Conservation (phyloP, 495 filamentous ascomycete species). For the Cryomyces antarcticus region DNA sequence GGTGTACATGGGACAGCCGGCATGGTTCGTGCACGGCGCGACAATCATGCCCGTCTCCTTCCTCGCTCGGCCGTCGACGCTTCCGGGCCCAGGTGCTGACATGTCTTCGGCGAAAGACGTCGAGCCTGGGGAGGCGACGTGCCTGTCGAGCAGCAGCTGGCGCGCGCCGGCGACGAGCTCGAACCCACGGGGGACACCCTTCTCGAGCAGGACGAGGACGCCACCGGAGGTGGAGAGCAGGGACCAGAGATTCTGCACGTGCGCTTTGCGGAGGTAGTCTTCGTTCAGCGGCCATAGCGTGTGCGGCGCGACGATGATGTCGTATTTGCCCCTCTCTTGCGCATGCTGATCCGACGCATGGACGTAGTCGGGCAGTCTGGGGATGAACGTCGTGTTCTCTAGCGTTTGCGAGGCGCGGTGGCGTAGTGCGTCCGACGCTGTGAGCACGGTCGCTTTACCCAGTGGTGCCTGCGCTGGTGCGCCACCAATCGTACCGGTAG, state of each 20-base stretch:
- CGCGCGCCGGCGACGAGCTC: constrained; percentile 77
- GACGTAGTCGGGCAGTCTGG: constrained; percentile 79
- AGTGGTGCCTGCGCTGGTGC: constrained; percentile 20
- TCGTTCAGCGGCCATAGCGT: constrained; percentile 52
- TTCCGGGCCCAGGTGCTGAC: constrained; percentile 16
- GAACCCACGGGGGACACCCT: constrained; percentile 78
- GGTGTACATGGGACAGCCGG: constrained; percentile 71
- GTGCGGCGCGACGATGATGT: constrained; percentile 80
- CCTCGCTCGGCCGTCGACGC: constrained; percentile 7
- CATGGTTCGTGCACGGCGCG: constrained; percentile 88
- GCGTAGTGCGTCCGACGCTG: constrained; percentile 45
- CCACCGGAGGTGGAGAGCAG: constrained; percentile 71
- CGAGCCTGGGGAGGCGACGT: constrained; percentile 44
- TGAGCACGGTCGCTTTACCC: constrained; percentile 40
- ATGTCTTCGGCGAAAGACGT: constrained; percentile 13
- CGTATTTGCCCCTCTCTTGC: constrained; percentile 54
- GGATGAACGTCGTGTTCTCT: constrained; percentile 79
- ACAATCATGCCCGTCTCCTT: constrained; percentile 80
- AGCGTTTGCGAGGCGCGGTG: constrained; percentile 56
- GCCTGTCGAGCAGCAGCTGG: constrained; percentile 49
- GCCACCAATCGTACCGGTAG: constrained; percentile 12
- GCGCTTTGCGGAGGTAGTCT: constrained; percentile 49
- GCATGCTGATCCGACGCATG: constrained; percentile 28
- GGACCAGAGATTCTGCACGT: constrained; percentile 73
- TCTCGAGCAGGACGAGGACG: constrained; percentile 73